Base-by-base conservation (phyloP, 805 yeast species). In the Schwanniomyces yamadae region DNA sequence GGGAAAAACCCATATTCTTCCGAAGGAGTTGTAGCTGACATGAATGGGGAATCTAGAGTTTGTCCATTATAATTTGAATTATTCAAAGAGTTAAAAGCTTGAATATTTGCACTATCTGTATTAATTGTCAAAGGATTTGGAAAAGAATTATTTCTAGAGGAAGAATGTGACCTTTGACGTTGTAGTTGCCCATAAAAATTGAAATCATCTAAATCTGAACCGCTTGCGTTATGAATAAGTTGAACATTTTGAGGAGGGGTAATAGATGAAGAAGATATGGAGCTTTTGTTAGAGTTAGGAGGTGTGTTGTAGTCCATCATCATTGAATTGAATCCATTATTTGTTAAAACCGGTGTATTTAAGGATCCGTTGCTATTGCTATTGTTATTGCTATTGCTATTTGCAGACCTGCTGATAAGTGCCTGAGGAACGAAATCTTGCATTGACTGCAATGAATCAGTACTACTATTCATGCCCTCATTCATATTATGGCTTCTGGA, bases 391-490 rank as follows among this genome's bases (percentile, higher is more conserved):
- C n/a, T n/a, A 13, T 33, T 26, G 25, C 38, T 23, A 33, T 41
- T 50, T 13, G 64, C 57, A 33, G 60, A 52, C 42, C 64, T 49
- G 37, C 57, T 54, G 19, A 67, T 61, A 24, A 62, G 55, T 6
- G 63, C 52, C 38, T 65, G 72, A 2, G 74, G 71, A 4, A 68
- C 73, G 38, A 48, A 68, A 49, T 68, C 73, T 39, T 63, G 71
- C 55, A 66, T 61, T 38, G 69, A 66, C 46, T 64, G 72, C 43
- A 68, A 58, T 7, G 70, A 64, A 42, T 68, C 73, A 1, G 71
- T 55, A 34, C 68, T 61, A 15, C 41, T 49, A 30, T 52, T 55
- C 15, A 47, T 36, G 21, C 53, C 53, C 7, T 54, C 57, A 28
- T 52, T 42, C 10, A 16, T 27, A 27, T 38, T 37, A 13, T 43